Conservation (phyloP, 495 filamentous ascomycete genomes). For the Penicillium maclennaniae region DNA sequence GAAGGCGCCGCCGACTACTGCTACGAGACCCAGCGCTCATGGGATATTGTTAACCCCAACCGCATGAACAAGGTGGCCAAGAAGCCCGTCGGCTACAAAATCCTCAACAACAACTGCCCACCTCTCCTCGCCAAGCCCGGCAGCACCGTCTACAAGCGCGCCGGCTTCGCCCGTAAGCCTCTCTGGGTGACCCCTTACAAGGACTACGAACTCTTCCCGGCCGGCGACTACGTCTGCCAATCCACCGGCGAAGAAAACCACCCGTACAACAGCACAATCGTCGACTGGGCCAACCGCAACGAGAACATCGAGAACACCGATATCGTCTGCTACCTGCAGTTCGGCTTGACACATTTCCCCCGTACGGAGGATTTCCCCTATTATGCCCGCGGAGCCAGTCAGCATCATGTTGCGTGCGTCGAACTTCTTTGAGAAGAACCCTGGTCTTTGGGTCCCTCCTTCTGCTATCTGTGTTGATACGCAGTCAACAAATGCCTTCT, state of each 20-base stretch:
- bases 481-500: constrained; percentile 23
- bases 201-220: constrained; percentile 45
- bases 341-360: constrained; percentile 57
- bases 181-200: constrained; percentile 39
- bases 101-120: constrained; percentile 35
- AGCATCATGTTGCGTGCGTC: constrained; percentile 60
- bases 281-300: constrained; percentile 44
- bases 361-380: constrained; percentile 57
- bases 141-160: constrained; percentile 36
- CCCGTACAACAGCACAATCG: constrained; percentile 30
- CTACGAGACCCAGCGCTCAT: constrained; percentile 42
- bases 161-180: constrained; percentile 34
- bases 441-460: constrained; percentile 65
- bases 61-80: constrained; percentile 35
- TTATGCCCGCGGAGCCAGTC: constrained; percentile 73
- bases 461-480: constrained; percentile 34
- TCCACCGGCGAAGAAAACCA: constrained; percentile 35
- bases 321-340: constrained; percentile 56
- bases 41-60: constrained; percentile 50
- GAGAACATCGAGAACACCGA: constrained; percentile 52
- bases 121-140: constrained; percentile 35
- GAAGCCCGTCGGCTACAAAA: constrained; percentile 39
- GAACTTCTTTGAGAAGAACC: constrained; percentile 70
- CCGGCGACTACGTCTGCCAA: constrained; percentile 49
- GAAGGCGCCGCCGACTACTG: constrained; percentile 43